These are phyloP conservation scores for Nothophaeocryptopus gaeumannii DNA, from an alignment of 2,329 filamentous ascomycete species.

Conservation along the genomic window DNA sequence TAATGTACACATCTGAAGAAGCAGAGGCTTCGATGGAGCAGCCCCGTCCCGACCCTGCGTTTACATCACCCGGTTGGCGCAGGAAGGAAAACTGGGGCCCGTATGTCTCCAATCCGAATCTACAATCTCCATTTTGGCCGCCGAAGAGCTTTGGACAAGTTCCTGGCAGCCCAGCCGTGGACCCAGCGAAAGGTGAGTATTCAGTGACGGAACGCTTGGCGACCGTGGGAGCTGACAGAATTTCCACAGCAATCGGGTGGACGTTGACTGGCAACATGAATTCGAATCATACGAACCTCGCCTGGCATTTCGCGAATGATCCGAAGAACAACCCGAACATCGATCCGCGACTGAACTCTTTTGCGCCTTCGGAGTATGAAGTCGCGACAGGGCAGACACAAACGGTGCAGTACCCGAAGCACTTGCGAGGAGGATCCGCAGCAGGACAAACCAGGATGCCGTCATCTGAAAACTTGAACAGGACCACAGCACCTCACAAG, in stretches of 20 bases:
- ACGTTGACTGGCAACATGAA: conserved; percentile 85
- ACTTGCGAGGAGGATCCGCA: not conserved
- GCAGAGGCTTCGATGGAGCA: conserved; percentile 67
- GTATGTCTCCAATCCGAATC: conserved; percentile 31
- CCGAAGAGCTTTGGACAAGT: conserved; percentile 24
- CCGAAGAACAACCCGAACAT: conserved; percentile 17
- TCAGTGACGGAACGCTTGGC: not conserved
- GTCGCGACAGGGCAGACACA: conserved; percentile 8
- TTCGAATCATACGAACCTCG: conserved; percentile 78
- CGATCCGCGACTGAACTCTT: conserved; percentile 18
- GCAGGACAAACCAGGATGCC: no score
- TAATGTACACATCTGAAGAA: conserved; percentile 67
- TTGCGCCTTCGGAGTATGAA: conserved; percentile 14
- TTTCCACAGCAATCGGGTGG: conserved; percentile 63
- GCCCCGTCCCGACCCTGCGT: conserved; percentile 47
- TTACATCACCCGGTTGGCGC: conserved; percentile 53
- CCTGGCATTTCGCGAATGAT: conserved; percentile 69
- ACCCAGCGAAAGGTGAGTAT: conserved; percentile 50
- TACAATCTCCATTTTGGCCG: conserved; percentile 24
- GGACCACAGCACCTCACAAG: conserved; percentile 10
- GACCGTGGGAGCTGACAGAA: not conserved
- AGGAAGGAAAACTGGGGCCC: conserved; percentile 46
- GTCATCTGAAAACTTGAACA: conserved; percentile 1
- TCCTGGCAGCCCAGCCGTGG: conserved; percentile 46
- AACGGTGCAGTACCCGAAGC: conserved; percentile 9